Evolutionary conservation across 2,329 filamentous ascomycete genomes (phyloP), one percentile per base, ranked within the genome.

Genomic region (Stemphylium beticola): DNA sequence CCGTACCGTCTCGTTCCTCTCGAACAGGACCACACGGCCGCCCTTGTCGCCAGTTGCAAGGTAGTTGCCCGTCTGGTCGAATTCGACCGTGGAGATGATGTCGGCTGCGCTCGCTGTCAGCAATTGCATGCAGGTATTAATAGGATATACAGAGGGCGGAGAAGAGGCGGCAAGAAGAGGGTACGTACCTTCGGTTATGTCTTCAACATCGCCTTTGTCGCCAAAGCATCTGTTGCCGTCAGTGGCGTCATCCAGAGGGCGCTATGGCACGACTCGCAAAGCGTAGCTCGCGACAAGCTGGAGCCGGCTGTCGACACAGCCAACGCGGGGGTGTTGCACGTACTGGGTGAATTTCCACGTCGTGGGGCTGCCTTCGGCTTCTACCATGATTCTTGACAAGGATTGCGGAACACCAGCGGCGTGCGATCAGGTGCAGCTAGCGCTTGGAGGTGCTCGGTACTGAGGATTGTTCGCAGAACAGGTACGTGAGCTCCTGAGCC

Each of bases 281-380:
- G 22, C 29, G 39, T n/a, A 17, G 15, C 12, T 31, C 31, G 6
- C 18, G 31, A 11, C 36, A 33, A 32, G 24, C n/a, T 39, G 38
- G 12, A 31, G 37, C 24, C 45, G 22, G 18, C 20, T 12, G 4
- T 1, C 31, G 24, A 17, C 14, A 22, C 10, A 20, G 34, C 31
- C 14, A n/a, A 14, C n/a, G 20, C 8, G 57, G 18, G 18, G 15
- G n/a, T 40, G 18, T 18, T 22, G 43, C 50, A 71, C 92, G 79
- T 90, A 96, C 93, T 98, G 93, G 79, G 93, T 98, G 82, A 98
- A 98, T 85, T 98, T 98, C 93, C 93, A 98, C 81, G 93, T 98
- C 76, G 93, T 93, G 82, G 91, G 89, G 84, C 87, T 92, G 81
- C 90, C 85, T 82, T 96, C 92, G 83, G 89, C 90, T 86, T 97